Conservation (phyloP, 139 green algal species). For the Gonium pectorale region DNA sequence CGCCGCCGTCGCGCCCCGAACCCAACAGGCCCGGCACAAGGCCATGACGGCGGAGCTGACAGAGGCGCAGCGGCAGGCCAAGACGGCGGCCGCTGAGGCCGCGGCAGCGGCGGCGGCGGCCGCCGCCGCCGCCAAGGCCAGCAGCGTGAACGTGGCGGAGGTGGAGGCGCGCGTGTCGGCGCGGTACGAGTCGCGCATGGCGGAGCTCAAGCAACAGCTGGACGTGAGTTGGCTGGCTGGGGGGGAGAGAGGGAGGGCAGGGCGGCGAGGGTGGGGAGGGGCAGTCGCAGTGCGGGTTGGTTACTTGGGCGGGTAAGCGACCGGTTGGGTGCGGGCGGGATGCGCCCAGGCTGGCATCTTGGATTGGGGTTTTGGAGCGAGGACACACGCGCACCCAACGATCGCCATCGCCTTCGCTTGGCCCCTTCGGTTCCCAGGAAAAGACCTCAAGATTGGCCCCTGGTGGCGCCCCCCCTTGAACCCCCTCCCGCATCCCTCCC, state of each 20-base stretch:
- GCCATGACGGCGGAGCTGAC: conserved; percentile 31
- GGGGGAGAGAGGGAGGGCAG: too few relatives aligned
- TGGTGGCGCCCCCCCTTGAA: too few relatives aligned
- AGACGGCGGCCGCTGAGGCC: conserved; percentile 7
- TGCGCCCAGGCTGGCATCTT: too few relatives aligned
- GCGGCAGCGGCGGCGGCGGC: conserved; percentile 17
- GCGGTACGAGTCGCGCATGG: conserved; percentile 35
- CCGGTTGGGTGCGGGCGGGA: too few relatives aligned
- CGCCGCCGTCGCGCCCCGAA: not conserved
- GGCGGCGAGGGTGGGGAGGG: too few relatives aligned
- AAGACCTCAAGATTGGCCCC: too few relatives aligned
- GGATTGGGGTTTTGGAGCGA: too few relatives aligned
- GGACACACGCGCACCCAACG: too few relatives aligned
- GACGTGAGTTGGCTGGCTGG: not conserved
- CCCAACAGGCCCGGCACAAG: conserved; percentile 27
- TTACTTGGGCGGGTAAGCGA: too few relatives aligned
- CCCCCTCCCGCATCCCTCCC: not conserved
- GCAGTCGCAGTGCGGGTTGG: too few relatives aligned
- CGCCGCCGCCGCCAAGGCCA: not conserved
- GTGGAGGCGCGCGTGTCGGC: conserved; percentile 31
- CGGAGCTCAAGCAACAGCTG: conserved; percentile 32
- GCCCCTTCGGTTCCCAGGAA: too few relatives aligned
- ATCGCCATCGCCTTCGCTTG: too few relatives aligned
- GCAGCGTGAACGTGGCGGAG: not conserved
- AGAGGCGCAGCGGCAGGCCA: conserved; percentile 25